Percentiles rank a stretch among this genome's conserved stretches.
phyloP scores from a whole-genome alignment of 805 yeast genomes.

The Cyberlindnera xishuangbannaensis region DNA sequence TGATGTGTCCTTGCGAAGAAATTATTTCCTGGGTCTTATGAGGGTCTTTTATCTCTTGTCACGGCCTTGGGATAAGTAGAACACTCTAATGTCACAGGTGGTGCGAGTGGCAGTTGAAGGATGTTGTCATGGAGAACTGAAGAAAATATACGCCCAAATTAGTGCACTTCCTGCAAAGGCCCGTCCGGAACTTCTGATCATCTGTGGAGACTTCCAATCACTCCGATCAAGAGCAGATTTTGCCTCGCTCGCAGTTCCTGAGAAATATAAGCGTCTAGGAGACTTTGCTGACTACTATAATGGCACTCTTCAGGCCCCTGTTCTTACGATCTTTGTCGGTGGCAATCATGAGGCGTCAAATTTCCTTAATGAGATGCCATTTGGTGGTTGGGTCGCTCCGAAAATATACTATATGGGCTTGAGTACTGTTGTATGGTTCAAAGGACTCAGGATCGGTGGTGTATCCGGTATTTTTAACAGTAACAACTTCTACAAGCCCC shows the following conservation, averaged over 20 bases:
- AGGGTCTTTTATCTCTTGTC: too few relatives aligned
- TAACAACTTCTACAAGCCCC: slow-evolving; percentile 38
- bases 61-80: too few relatives aligned
- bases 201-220: slow-evolving; percentile 93
- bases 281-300: slow-evolving; percentile 73
- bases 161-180: slow-evolving; percentile 12
- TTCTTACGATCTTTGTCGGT: slow-evolving; percentile 78
- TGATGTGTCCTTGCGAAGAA: too few relatives aligned
- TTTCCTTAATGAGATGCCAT: slow-evolving; percentile 61
- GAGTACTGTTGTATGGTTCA: slow-evolving; percentile 65
- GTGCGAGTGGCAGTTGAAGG: slow-evolving; percentile 70
- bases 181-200: slow-evolving; percentile 54
- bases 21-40: too few relatives aligned
- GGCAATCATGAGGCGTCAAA: slow-evolving; percentile 94
- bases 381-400: slow-evolving; percentile 93
- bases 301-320: slow-evolving; percentile 60
- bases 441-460: slow-evolving; percentile 75
- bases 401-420: slow-evolving; percentile 82
- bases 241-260: slow-evolving; percentile 68
- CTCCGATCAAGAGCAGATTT: slow-evolving; percentile 60
- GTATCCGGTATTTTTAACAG: slow-evolving; percentile 76
- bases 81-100: neutral
- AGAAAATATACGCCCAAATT: slow-evolving; percentile 45
- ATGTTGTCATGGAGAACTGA: slow-evolving; percentile 81
- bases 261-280: slow-evolving; percentile 67